Base-by-base conservation (phyloP, 2,329 filamentous ascomycete species). In the Diplodia seriata region DNA sequence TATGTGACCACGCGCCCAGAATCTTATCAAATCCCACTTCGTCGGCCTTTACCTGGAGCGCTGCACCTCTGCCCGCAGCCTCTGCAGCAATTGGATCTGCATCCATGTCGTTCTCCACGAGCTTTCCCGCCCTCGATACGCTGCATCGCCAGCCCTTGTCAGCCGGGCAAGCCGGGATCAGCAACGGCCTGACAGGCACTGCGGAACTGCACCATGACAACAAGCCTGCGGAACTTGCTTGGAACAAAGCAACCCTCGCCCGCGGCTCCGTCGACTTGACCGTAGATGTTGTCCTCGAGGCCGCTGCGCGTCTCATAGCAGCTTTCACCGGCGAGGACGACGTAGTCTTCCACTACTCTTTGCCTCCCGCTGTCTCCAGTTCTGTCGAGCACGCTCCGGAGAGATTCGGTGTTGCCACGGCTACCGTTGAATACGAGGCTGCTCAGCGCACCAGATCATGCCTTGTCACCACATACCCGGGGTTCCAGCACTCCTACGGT, bases 241-340 rank as follows among this genome's bases (percentile, higher is more conserved):
- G 40, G 40, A 61, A 62, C 54, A 53, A 40, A n/a, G 55, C 56
- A 12, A 50, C 43, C 55, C 56, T 67, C 36, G 11, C 15, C 5
- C 47, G 33, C 26, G 55, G 65, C 49, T 43, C 54, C 14, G 33
- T 31, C 36, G 54, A 26, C 11, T 23, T 67, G 55, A 67, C 55
- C 29, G 23, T 49, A 12, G 65, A 61, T 20, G 55, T 40, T 23
- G 36, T 62, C n/a, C 55, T 67, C 4, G 65, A 67, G 31, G 56
- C 47, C 2, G 33, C 18, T 20, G 55, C 65, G 8, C 65, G 65
- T 20, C 55, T 67, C 20, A 56, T 67, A 14, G 47, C 65, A 11
- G 56, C 55, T 15, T 61, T 67, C n/a, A 67, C 65, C 23, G 65
- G 65, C 49, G 65, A 67, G 47, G 65, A 67, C 38, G 65, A 62